These are phyloP conservation scores for Dillenia suffruticosa DNA, from an alignment of 164 flowering plant species.

Conservation along the genomic window DNA sequence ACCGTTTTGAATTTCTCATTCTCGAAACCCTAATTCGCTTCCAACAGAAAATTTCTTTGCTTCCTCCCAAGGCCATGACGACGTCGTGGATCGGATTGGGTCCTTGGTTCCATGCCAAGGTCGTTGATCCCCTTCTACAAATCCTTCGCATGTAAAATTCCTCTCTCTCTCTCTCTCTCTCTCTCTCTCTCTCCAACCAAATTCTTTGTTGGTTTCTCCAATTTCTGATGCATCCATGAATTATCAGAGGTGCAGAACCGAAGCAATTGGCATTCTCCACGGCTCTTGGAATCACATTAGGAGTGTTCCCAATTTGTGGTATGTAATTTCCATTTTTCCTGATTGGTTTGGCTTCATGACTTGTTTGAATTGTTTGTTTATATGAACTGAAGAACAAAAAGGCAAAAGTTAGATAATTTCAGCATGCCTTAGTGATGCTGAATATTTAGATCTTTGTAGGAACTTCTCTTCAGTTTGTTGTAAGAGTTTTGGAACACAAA, in stretches of 20 bases:
- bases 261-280: slow-evolving; percentile 85
- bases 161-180: not conserved
- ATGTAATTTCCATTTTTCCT: slow-evolving; percentile 6
- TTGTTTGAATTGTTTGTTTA: not conserved
- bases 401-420: too few relatives aligned
- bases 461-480: too few relatives aligned
- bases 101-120: slow-evolving; percentile 57
- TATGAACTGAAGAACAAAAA: too few relatives aligned
- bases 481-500: too few relatives aligned
- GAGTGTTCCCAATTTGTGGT: slow-evolving; percentile 92
- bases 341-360: not conserved
- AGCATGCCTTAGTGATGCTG: too few relatives aligned
- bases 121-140: slow-evolving; percentile 70
- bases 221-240: too few relatives aligned
- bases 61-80: slow-evolving; percentile 8
- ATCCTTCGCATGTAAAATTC: slow-evolving; percentile 56
- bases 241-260: slow-evolving; percentile 77
- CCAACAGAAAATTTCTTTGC: too few relatives aligned
- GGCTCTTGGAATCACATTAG: slow-evolving; percentile 83
- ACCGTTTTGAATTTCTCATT: too few relatives aligned
- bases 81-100: slow-evolving; percentile 15
- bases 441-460: too few relatives aligned
- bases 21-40: too few relatives aligned
- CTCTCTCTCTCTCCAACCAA: not conserved
- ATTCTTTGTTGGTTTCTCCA: too few relatives aligned